phyloP scores from a whole-genome alignment of 2,329 filamentous ascomycete species.

The Aspergillus felis region DNA sequence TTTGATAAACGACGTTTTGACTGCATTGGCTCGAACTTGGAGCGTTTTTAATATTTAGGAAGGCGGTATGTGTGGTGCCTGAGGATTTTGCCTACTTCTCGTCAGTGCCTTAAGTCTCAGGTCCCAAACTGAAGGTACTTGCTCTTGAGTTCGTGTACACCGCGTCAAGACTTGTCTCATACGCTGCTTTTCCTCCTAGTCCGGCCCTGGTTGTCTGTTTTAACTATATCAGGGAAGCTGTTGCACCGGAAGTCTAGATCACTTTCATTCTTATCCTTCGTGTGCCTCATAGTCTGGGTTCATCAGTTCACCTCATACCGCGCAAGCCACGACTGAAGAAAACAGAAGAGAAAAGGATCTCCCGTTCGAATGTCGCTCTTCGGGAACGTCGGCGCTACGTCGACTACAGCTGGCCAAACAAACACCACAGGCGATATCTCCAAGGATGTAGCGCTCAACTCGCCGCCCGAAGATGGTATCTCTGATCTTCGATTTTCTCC shows the following conservation, averaged over 20 bases:
- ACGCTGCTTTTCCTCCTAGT: not conserved
- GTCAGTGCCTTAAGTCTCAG: not conserved
- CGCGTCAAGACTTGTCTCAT: not conserved
- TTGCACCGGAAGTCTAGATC: not conserved
- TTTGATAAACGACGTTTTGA: not conserved
- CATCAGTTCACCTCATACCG: not conserved
- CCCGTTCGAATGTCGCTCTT: conserved; percentile 47
- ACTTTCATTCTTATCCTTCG: not conserved
- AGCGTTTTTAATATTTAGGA: not conserved
- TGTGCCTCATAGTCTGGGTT: not conserved
- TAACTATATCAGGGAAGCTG: not conserved
- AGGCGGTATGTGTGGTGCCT: not conserved
- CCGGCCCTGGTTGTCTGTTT: not conserved
- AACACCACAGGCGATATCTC: conserved; percentile 87
- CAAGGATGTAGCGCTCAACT: conserved; percentile 74
- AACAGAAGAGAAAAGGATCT: conserved; percentile 13
- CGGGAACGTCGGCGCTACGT: conserved; percentile 47
- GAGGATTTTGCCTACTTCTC: not conserved
- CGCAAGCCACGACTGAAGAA: not conserved
- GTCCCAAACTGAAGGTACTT: not conserved
- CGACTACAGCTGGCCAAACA: conserved; percentile 49
- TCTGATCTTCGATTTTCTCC: conserved; percentile 82
- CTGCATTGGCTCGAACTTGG: not conserved
- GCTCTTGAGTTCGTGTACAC: not conserved
- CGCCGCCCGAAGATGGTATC: conserved; percentile 83